A percentile compares a stretch with the other conserved stretches of the same genome.
phyloP scores from a whole-genome alignment of 208 protist species.

The Lotmaria passim region DNA sequence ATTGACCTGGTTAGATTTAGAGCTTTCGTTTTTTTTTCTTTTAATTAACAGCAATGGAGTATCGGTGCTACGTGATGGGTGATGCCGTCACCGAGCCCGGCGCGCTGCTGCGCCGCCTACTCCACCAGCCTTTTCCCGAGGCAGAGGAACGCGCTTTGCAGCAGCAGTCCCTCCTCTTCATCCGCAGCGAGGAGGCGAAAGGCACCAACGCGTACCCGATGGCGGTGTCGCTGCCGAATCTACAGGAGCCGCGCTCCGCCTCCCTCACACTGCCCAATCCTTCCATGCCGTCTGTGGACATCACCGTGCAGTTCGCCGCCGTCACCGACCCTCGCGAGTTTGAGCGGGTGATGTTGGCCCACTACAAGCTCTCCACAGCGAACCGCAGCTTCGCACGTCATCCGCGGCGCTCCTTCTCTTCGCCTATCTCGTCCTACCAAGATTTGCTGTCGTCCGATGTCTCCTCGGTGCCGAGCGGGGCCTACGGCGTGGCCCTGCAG shows the following conservation, averaged over 20 bases:
- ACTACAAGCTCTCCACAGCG: neutral
- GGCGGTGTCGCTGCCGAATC: constrained; percentile 19
- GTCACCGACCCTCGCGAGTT: constrained; percentile 35
- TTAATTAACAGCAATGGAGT: constrained; percentile 46
- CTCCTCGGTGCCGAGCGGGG: constrained; percentile 2
- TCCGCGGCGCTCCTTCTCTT: constrained; percentile 1
- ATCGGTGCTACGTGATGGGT: constrained; percentile 52
- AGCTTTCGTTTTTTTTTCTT: neutral
- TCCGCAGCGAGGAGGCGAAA: constrained; percentile 20
- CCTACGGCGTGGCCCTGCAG: constrained; percentile 13
- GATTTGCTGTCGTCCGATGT: constrained; percentile 8
- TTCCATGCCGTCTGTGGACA: constrained; percentile 55
- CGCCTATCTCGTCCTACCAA: neutral
- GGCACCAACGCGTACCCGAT: constrained; percentile 12
- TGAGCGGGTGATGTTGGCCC: constrained; percentile 8
- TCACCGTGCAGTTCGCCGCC: constrained; percentile 44
- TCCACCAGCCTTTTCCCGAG: constrained; percentile 34
- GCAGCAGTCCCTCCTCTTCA: constrained; percentile 22
- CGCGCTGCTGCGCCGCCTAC: constrained; percentile 43
- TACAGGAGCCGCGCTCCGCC: neutral
- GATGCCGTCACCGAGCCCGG: constrained; percentile 46
- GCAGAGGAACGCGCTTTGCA: constrained; percentile 27
- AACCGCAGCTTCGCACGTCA: neutral
- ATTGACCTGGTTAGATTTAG: neutral
- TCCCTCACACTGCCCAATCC: constrained; percentile 47